Conservation (phyloP, 179 eudicot species). For the Camellia oleifera region DNA sequence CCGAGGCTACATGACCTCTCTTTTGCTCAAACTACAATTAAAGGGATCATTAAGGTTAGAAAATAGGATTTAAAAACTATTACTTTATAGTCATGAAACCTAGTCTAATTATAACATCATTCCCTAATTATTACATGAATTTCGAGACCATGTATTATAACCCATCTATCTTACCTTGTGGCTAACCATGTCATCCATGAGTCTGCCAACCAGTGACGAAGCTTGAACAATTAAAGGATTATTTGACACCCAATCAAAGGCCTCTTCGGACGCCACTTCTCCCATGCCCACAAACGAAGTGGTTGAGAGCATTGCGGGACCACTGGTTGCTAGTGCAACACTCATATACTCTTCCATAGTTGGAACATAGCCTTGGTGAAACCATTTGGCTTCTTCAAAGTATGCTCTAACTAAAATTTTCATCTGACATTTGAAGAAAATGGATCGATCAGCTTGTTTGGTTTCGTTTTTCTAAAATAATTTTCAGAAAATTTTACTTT, state of each 20-base stretch:
- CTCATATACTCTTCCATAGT: conserved; percentile 29
- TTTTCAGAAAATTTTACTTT: too few relatives aligned
- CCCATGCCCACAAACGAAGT: conserved; percentile 25
- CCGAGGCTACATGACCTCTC: conserved; percentile 34
- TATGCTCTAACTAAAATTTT: conserved; percentile 14
- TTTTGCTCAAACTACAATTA: conserved; percentile 34
- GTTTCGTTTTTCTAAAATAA: too few relatives aligned
- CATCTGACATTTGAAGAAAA: conserved; percentile 1
- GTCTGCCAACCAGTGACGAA: conserved; percentile 23
- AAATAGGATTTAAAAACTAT: too few relatives aligned
- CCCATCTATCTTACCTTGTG: conserved; percentile 21
- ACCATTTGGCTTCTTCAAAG: conserved; percentile 23
- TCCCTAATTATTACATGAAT: not conserved
- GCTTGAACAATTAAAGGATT: conserved; percentile 24
- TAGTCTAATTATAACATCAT: too few relatives aligned
- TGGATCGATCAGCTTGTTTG: not conserved
- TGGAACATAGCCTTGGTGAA: conserved; percentile 19
- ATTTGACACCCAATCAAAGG: conserved; percentile 29
- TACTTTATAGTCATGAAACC: too few relatives aligned
- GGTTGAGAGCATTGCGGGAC: conserved; percentile 9
- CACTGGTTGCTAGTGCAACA: conserved; percentile 11
- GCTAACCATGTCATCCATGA: conserved; percentile 31
- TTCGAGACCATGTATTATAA: too few relatives aligned
- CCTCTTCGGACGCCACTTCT: conserved; percentile 21
- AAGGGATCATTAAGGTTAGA: not conserved